Base-by-base conservation (phyloP, 140 eudicot genomes). In the Oenanthe javanica region DNA sequence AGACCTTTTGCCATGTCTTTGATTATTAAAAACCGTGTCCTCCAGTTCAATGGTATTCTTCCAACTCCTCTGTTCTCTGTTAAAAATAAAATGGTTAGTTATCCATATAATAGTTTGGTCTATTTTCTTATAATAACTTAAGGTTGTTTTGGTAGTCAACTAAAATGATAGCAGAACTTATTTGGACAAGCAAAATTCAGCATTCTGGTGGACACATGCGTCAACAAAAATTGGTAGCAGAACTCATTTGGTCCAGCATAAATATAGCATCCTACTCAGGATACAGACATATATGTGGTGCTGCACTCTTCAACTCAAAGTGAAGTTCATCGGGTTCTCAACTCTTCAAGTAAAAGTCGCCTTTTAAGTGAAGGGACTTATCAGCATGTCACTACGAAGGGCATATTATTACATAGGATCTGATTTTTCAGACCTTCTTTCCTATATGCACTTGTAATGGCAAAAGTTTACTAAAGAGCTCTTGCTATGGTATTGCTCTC, bases 1-100 rank as follows among this genome's bases (percentile, higher is more conserved):
- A 93, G 76, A n/a, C 87, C 94, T 81, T 82, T 89, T 75, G 94
- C 94, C 57, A 85, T 86, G 70, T 89, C 97, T 50, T 84, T 87
- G 80, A 91, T 83, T 84, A 93, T 93, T 80, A 82, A 51, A 50
- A 93, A 80, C 61, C 97, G 84, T 83, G 87, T 85, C 11, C 74
- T 87, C 97, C 97, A 93, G 14, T 86, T 79, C 66, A 93, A 77
- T 72, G 92, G 86, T 69, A 77, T 66, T 81, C 93, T 77, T 80
- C 90, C 91, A 63, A 80, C 72, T 79, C 96, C 94, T 89, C 92
- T 84, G 76, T 77, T 89, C 49, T 86, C 93, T 91, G 74, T 77
- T 23, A 82, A 14, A 27, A 21, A 12, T 38, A 72, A 38, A 5
- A 40, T 15, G 76, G 46, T 72, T 38, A 18, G 50, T 40, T 38